Evolutionary conservation across 1,284 basidiomycete genomes (phyloP), one percentile per base, ranked within the genome.

Genomic region (Puccinia novopanici): DNA sequence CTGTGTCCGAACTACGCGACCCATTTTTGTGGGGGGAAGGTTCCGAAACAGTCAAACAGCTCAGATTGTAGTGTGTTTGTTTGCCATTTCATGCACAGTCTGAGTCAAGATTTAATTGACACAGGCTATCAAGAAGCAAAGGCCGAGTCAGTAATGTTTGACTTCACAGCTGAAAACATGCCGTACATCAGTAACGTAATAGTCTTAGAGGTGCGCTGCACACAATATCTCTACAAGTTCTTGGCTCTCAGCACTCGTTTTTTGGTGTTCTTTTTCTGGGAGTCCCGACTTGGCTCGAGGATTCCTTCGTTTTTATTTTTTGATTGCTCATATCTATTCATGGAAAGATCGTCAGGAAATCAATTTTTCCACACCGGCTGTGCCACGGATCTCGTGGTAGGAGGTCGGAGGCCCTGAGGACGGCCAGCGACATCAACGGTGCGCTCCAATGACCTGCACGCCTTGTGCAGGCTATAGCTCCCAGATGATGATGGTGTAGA

Each of bases 21-120:
- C 59, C 34, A 37, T 40, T 40, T 40, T 12, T 52, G 10, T 10
- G 50, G 50, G 6, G 40, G 19, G 67, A 15, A 68, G 19, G 82
- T 75, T 74, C 85, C 85, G 15, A 82, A 84, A 74, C 85, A 86
- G 82, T 80, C 82, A 61, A 86, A 86, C 72, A 84, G 83, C 2
- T 85, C 79, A 57, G 85, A 86, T 80, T 86, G 85, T 68, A 85
- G 85, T 59, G 85, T 86, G 30, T 86, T 86, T 80, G 84, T 84
- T 10, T 77, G 82, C 3, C 82, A 84, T 75, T 85, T 84, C 70
- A 72, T 86, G 37, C 84, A 86, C 80, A 84, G 84, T 80, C 82
- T 86, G 37, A 85, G 84, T 65, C 79, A 84, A 17, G 81, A 65
- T 37, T 75, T 40, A 52, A 40, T 34, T 17, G n/a, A 22, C 19